Conservation (phyloP, 495 filamentous ascomycete species). For the Lophium mytilinum region DNA sequence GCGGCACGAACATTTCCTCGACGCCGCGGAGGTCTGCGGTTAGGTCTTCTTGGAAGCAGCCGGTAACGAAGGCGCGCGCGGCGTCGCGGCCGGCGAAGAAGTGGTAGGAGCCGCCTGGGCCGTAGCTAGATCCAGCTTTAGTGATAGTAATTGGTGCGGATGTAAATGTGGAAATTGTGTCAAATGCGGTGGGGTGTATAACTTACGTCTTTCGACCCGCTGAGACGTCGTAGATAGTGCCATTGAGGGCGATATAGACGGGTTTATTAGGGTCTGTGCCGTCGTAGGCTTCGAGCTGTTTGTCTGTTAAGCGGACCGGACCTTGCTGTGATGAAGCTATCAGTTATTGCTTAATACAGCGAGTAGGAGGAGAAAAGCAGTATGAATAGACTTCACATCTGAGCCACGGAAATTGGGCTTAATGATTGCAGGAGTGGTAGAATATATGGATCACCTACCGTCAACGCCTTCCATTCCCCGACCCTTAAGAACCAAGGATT, state of each 20-base stretch:
- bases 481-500: slow-evolving; percentile 60
- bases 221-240: slow-evolving; percentile 88
- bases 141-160: background rate
- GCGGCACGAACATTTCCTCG: slow-evolving; percentile 79
- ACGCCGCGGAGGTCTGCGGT: slow-evolving; percentile 76
- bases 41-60: slow-evolving; percentile 81
- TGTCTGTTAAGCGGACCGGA: slow-evolving; percentile 57
- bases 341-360: too few relatives aligned
- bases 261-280: slow-evolving; percentile 67
- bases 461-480: slow-evolving; percentile 23
- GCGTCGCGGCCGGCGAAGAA: slow-evolving; percentile 86
- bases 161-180: background rate
- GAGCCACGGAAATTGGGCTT: background rate
- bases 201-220: slow-evolving; percentile 48
- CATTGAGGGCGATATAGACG: slow-evolving; percentile 89
- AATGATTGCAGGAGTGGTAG: background rate
- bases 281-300: slow-evolving; percentile 65
- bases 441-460: slow-evolving; percentile 20
- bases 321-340: slow-evolving; percentile 38
- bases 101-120: slow-evolving; percentile 79
- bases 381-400: too few relatives aligned
- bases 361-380: too few relatives aligned
- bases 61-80: slow-evolving; percentile 87
- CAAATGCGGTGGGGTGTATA: too few relatives aligned
- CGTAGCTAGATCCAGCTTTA: slow-evolving; percentile 49